These are phyloP conservation scores for Fusarium caatingaense DNA, from an alignment of 2,329 filamentous ascomycete genomes.

Conservation along the genomic window DNA sequence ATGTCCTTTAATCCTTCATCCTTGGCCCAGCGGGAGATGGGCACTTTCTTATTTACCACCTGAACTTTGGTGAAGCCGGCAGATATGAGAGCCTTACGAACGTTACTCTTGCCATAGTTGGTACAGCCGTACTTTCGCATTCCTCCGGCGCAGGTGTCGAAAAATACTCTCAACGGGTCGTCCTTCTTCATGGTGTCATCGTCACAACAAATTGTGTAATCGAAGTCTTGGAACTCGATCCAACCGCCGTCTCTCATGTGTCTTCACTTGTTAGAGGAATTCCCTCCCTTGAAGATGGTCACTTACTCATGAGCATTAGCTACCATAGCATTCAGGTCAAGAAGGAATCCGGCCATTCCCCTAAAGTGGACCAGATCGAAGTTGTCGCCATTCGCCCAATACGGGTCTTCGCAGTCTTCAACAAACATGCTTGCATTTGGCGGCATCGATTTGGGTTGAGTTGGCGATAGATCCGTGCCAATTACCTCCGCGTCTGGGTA, in stretches of 20 bases:
- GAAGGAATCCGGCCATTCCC: conserved; percentile 62
- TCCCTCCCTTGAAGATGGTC: background rate
- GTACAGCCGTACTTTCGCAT: conserved; percentile 54
- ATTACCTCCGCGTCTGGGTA: conserved; percentile 56
- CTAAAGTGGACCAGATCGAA: conserved; percentile 68
- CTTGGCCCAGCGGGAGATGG: conserved; percentile 59
- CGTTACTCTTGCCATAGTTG: conserved; percentile 50
- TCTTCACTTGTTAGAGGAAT: conserved; percentile 41
- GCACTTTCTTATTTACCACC: conserved; percentile 56
- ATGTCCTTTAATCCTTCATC: conserved; percentile 55
- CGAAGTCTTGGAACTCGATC: conserved; percentile 63
- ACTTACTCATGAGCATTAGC: conserved; percentile 51
- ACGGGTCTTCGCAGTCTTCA: conserved; percentile 68
- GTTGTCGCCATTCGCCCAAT: conserved; percentile 64
- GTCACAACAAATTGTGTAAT: conserved; percentile 56
- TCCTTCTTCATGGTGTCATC: conserved; percentile 57
- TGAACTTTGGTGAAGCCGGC: conserved; percentile 60
- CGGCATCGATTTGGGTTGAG: conserved; percentile 63
- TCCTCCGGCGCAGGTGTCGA: conserved; percentile 48
- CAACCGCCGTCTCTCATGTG: conserved; percentile 61
- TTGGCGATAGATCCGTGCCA: conserved; percentile 59
- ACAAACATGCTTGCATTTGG: conserved; percentile 71
- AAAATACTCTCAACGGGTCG: conserved; percentile 52
- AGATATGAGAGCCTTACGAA: conserved; percentile 52
- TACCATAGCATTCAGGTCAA: conserved; percentile 63